Evolutionary conservation across 306 rosid species (phyloP).

Genomic region (Canavalia ensiformis): DNA sequence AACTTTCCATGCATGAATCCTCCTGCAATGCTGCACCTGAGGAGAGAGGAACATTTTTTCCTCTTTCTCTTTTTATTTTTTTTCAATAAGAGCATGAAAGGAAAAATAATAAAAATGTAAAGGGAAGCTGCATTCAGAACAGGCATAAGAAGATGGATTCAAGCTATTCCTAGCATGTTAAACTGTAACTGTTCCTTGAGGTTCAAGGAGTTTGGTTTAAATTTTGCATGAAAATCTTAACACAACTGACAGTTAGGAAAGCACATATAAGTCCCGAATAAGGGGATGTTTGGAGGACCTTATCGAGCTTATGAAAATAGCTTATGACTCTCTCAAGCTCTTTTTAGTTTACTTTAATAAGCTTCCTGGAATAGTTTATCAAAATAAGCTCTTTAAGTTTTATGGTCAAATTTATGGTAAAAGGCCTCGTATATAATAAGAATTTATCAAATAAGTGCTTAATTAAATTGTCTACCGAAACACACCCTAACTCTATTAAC

Average conservation of each 20-base stretch:
- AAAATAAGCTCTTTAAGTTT: no score
- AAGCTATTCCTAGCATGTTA: slow-evolving; percentile 6
- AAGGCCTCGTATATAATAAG: no score
- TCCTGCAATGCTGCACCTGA: not conserved
- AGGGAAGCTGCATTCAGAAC: slow-evolving; percentile 13
- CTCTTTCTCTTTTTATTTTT: not conserved
- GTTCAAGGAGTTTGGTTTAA: slow-evolving; percentile 15
- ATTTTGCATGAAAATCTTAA: slow-evolving; percentile 3
- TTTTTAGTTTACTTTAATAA: no score
- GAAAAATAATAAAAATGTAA: not conserved
- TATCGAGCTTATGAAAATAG: no score
- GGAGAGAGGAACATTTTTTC: not conserved
- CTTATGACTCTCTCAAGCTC: no score
- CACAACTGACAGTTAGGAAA: not conserved
- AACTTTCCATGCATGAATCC: not conserved
- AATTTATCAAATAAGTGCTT: no score
- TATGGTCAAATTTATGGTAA: no score
- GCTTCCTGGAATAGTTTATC: no score
- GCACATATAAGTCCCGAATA: not conserved
- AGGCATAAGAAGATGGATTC: slow-evolving; percentile 2
- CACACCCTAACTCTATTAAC: not conserved
- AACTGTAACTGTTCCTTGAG: not conserved
- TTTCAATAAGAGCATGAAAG: slow-evolving; percentile 17
- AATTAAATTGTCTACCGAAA: no score
- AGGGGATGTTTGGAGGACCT: no score